phyloP scores from a whole-genome alignment of 2,329 filamentous ascomycete species.

The Teratosphaeria nubilosa region DNA sequence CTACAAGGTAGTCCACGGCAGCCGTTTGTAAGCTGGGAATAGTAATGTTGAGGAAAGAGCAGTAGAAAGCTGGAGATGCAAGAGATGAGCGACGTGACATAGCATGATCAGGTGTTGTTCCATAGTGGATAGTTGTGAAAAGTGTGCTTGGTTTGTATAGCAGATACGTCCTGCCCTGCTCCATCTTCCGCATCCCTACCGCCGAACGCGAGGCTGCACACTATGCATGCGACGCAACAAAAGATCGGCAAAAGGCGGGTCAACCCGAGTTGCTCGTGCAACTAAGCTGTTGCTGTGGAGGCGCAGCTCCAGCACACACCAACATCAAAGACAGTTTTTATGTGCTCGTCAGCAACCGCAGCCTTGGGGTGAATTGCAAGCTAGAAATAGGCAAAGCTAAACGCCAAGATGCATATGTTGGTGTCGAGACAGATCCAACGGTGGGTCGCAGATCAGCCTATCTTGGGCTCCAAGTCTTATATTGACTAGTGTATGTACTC shows the following conservation, averaged over 20 bases:
- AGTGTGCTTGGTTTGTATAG: not conserved
- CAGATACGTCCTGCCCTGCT: not conserved
- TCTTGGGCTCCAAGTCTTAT: not conserved
- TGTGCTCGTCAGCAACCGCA: not conserved
- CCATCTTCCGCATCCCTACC: not conserved
- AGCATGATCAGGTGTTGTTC: not conserved
- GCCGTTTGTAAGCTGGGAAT: slow-evolving; percentile 43
- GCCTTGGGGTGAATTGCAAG: not conserved
- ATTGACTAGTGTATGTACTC: too few relatives aligned
- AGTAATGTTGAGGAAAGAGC: too few relatives aligned
- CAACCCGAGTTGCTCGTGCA: not conserved
- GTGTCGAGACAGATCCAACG: not conserved
- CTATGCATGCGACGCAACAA: not conserved
- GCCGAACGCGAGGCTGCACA: too few relatives aligned
- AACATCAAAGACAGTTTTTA: not conserved
- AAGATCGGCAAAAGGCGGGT: not conserved
- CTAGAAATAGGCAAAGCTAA: not conserved
- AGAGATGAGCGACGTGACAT: not conserved
- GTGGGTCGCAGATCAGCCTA: not conserved
- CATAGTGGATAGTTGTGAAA: not conserved
- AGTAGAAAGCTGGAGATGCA: not conserved
- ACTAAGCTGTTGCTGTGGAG: not conserved
- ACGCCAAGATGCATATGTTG: not conserved
- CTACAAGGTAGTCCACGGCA: slow-evolving; percentile 93
- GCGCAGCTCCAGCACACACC: not conserved